A percentile compares a stretch with the other conserved stretches of the same genome.
Evolutionary conservation across 2,329 filamentous ascomycete species (phyloP).

Genomic region (Nectriaceae sp.): DNA sequence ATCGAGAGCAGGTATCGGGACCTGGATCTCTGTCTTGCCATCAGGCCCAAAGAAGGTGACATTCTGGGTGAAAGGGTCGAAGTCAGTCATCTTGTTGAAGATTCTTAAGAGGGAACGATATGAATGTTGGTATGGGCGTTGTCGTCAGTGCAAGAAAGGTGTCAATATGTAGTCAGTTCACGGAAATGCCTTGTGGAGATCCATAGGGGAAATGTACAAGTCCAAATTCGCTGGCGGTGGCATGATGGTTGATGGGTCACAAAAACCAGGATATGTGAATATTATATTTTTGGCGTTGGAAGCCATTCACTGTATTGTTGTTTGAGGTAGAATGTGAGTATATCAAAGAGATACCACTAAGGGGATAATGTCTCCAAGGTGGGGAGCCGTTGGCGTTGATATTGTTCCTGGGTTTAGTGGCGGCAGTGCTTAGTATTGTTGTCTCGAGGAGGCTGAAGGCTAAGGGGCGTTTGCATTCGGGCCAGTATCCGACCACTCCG

Average conservation of each 20-base stretch:
- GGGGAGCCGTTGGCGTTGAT: slow-evolving; percentile 26
- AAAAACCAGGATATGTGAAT: slow-evolving; percentile 10
- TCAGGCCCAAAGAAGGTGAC: slow-evolving; percentile 37
- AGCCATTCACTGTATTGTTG: slow-evolving; percentile 24
- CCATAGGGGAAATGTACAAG: slow-evolving; percentile 1
- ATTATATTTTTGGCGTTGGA: slow-evolving; percentile 13
- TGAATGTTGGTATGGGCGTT: neutral
- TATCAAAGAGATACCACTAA: slow-evolving; percentile 21
- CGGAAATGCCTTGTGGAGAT: neutral
- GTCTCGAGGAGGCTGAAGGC: slow-evolving; percentile 6
- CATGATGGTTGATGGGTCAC: slow-evolving; percentile 21
- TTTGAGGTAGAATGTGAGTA: slow-evolving; percentile 18
- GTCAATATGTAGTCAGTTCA: neutral
- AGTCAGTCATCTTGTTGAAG: slow-evolving; percentile 26
- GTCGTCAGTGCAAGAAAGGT: neutral
- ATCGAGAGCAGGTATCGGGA: slow-evolving; percentile 38
- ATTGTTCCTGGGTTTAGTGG: slow-evolving; percentile 36
- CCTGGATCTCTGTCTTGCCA: slow-evolving; percentile 30
- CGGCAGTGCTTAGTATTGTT: slow-evolving; percentile 37
- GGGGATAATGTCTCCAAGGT: slow-evolving; percentile 14
- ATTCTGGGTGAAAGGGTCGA: slow-evolving; percentile 39
- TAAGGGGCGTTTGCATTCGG: neutral
- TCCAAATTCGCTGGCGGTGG: slow-evolving; percentile 2
- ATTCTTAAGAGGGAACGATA: neutral
- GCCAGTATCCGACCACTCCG: neutral